Evolutionary conservation across 495 filamentous ascomycete species (phyloP), one percentile per base, ranked within the genome.

Genomic region (Aspergillus egyptiacus): DNA sequence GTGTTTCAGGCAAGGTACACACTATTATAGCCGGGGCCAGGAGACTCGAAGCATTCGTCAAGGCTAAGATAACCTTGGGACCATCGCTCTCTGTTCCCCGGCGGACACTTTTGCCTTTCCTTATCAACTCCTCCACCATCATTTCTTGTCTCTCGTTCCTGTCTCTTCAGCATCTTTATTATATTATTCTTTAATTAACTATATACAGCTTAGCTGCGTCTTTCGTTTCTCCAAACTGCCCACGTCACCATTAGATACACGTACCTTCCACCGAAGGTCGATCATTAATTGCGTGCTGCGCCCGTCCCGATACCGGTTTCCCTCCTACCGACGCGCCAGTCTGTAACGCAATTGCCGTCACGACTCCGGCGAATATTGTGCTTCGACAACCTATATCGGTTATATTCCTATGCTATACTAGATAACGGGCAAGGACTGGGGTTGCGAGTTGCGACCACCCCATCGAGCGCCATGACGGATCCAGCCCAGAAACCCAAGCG

Each of bases 401-500:
- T 25, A n/a, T 20, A 9, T 5, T 33, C 30, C 31, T 38, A 51
- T 51, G 48, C 9, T 7, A 50, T 23, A 25, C 20, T 44, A 51
- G 31, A 31, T n/a, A 19, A 51, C 5, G 11, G 32, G 22, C 14
- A 44, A 41, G 35, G 13, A 15, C 27, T 15, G 52, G 46, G 36
- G 42, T 39, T 40, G 30, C 11, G 14, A 35, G 42, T 39, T 40
- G 30, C 11, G 14, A 35, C 54, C 52, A 50, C 36, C 34, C 32
- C n/a, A 48, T 11, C 20, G 22, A 22, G 48, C 51, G 46, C 43
- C 28, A 69, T 72, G 63, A 36, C 55, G 27, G 51, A 48, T 28
- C 62, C 64, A 27, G 15, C 46, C 25, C 58, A 62, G 44, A 62
- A 56, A 45, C 65, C 58, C 25, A 62, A 61, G 20, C 68, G 89